Evolutionary conservation across 2,329 filamentous ascomycete genomes (phyloP).

Genomic region (Ophiobolus disseminans): DNA sequence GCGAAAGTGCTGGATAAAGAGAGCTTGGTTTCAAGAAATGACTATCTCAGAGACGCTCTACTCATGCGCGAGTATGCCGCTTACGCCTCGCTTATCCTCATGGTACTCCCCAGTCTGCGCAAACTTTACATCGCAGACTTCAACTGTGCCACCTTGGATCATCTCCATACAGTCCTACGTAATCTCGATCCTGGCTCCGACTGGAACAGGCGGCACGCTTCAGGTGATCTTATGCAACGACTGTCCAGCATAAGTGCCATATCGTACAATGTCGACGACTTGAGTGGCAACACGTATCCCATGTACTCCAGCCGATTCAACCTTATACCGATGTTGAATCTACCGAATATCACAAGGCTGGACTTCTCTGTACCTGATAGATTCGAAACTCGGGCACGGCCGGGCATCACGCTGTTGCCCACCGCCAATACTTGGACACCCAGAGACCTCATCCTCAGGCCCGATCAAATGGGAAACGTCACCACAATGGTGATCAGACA

Average conservation of each 20-base stretch:
- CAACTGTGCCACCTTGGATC: slow-evolving; percentile 25
- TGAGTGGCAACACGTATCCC: slow-evolving; percentile 18
- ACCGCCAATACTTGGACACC: background rate
- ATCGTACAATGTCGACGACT: slow-evolving; percentile 28
- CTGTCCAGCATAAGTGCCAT: slow-evolving; percentile 25
- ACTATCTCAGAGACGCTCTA: slow-evolving; percentile 22
- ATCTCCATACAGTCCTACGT: slow-evolving; percentile 21
- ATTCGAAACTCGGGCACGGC: background rate
- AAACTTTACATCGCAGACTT: slow-evolving; percentile 27
- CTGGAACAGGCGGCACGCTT: slow-evolving; percentile 14
- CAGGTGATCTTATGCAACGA: slow-evolving; percentile 14
- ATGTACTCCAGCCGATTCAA: slow-evolving; percentile 1
- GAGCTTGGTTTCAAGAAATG: slow-evolving; percentile 19
- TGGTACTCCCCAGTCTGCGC: slow-evolving; percentile 27
- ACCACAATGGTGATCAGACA: slow-evolving; percentile 30
- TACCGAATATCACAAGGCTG: slow-evolving; percentile 20
- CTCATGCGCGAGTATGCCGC: slow-evolving; percentile 33
- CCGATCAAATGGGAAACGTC: slow-evolving; percentile 18
- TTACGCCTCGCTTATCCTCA: slow-evolving; percentile 30
- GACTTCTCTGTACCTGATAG: slow-evolving; percentile 20
- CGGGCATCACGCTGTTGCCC: background rate
- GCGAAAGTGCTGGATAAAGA: slow-evolving; percentile 19
- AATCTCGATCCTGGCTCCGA: slow-evolving; percentile 16
- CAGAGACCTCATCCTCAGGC: slow-evolving; percentile 1
- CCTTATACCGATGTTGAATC: slow-evolving; percentile 21